These are phyloP conservation scores for Coemansia sp. DNA, from an alignment of 192 early-diverging fungal genomes.

Conservation along the genomic window DNA sequence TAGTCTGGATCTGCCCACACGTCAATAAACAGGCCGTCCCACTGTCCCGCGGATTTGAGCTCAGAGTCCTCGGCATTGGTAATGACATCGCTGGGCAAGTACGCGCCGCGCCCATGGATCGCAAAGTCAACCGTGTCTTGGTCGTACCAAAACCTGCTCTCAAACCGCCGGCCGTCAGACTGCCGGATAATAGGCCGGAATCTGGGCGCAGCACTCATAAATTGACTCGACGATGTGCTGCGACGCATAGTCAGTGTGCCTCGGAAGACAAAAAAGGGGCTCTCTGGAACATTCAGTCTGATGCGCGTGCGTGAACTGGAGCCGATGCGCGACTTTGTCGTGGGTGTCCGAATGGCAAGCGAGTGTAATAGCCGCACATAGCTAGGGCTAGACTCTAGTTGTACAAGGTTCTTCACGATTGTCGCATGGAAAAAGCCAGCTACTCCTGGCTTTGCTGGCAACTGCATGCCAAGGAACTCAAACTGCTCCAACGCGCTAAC, in stretches of 20 bases:
- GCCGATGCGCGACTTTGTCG: background rate
- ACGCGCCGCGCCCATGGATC: slow-evolving; percentile 58
- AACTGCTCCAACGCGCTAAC: slow-evolving; percentile 7
- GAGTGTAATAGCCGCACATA: slow-evolving; percentile 23
- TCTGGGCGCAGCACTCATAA: slow-evolving; percentile 2
- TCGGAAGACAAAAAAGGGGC: slow-evolving; percentile 52
- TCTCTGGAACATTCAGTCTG: slow-evolving; percentile 45
- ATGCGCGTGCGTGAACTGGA: slow-evolving; percentile 38
- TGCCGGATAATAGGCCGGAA: slow-evolving; percentile 46
- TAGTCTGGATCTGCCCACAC: slow-evolving; percentile 44
- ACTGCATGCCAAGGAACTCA: slow-evolving; percentile 35
- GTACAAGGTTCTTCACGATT: background rate
- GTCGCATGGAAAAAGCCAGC: slow-evolving; percentile 35
- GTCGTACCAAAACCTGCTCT: slow-evolving; percentile 56
- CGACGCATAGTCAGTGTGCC: slow-evolving; percentile 27
- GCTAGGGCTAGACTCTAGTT: slow-evolving; percentile 15
- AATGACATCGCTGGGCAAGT: slow-evolving; percentile 33
- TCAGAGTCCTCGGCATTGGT: slow-evolving; percentile 5
- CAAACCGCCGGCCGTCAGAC: slow-evolving; percentile 49
- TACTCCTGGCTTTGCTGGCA: slow-evolving; percentile 10
- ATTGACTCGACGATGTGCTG: background rate
- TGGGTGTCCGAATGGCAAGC: slow-evolving; percentile 8
- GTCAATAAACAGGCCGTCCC: slow-evolving; percentile 52
- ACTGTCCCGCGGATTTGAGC: slow-evolving; percentile 12
- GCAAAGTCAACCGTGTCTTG: slow-evolving; percentile 33